Conservation (phyloP, 2,329 filamentous ascomycete genomes). For the Alternaria sp. region DNA sequence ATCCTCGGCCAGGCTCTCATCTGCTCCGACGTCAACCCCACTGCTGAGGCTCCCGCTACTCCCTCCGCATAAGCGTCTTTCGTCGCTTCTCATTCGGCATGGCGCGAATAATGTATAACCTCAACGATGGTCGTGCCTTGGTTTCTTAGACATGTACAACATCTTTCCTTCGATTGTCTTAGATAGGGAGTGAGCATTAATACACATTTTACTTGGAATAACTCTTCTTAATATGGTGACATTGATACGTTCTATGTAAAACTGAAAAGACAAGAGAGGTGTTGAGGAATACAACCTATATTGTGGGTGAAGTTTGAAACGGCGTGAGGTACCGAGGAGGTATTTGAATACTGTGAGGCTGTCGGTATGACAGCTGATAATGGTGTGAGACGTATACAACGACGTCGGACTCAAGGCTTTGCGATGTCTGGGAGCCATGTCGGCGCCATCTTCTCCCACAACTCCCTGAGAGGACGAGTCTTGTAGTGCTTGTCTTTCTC, state of each 20-base stretch:
- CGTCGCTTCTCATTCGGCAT: background rate
- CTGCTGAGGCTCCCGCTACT: constrained; percentile 8
- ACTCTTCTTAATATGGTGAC: background rate
- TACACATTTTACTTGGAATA: background rate
- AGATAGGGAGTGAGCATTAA: constrained; percentile 1
- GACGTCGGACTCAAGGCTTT: background rate
- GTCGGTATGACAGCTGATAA: background rate
- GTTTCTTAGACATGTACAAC: constrained; percentile 4
- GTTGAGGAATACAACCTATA: background rate
- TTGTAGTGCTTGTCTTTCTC: background rate
- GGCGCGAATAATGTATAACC: background rate
- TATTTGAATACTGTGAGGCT: background rate
- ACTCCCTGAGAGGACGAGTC: background rate
- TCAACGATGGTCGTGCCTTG: background rate
- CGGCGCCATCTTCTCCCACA: background rate
- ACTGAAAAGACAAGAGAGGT: background rate
- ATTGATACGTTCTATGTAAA: background rate
- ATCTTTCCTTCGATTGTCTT: background rate
- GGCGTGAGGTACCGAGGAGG: background rate
- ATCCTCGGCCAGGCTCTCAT: constrained; percentile 53
- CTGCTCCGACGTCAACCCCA: constrained; percentile 44
- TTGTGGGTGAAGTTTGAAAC: too few species aligned
- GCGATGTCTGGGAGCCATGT: background rate
- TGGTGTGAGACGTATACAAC: background rate
- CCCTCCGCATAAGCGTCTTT: background rate